phyloP scores from a whole-genome alignment of 176 grass and related monocot species.

The Cenchrus americanus region DNA sequence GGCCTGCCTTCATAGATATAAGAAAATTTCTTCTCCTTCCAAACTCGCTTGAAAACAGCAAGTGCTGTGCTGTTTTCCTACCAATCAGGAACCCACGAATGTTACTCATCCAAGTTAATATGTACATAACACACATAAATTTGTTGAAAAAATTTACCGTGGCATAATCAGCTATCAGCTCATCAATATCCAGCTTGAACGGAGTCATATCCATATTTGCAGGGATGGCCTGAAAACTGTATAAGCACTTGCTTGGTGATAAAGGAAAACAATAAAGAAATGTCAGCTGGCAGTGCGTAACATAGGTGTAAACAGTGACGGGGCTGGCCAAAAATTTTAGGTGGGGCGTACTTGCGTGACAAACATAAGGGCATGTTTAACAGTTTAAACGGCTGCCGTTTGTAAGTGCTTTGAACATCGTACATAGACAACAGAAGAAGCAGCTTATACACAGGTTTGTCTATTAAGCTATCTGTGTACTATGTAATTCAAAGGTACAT shows the following conservation, averaged over 20 bases:
- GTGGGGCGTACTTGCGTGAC: no score
- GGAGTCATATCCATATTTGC: slow-evolving; percentile 63
- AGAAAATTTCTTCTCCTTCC: slow-evolving; percentile 81
- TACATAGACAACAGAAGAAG: no score
- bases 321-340: no score
- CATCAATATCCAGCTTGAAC: slow-evolving; percentile 89
- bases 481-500: no score
- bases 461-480: no score
- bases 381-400: no score
- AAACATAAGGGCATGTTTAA: no score
- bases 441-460: no score
- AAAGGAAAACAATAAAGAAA: no score
- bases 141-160: slow-evolving; percentile 46
- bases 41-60: slow-evolving; percentile 66
- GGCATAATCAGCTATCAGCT: slow-evolving; percentile 65
- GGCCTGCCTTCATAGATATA: slow-evolving; percentile 79
- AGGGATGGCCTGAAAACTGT: neutral
- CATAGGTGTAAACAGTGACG: no score
- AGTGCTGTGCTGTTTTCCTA: slow-evolving; percentile 61
- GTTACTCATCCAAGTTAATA: neutral
- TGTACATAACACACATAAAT: neutral
- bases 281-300: no score
- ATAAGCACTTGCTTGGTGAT: slow-evolving; percentile 19
- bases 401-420: no score
- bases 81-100: neutral